phyloP scores from a whole-genome alignment of 208 protist genomes.

The Histomonas meleagridis region DNA sequence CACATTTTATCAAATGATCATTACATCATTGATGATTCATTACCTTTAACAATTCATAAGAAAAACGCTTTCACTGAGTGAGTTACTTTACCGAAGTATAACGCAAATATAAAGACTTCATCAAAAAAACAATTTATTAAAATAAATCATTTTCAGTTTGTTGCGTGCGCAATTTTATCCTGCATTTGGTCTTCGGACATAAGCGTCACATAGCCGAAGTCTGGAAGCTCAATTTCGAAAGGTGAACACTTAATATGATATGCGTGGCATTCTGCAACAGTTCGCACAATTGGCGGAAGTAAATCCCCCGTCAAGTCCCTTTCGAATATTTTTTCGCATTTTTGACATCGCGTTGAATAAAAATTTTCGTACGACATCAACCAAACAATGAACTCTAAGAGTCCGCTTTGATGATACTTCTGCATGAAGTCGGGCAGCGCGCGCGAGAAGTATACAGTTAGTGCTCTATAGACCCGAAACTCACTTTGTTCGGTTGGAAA shows the following conservation, averaged over 20 bases:
- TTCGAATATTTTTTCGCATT: not conserved
- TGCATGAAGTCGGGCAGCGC: not conserved
- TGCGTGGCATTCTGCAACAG: not conserved
- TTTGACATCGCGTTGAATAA: not conserved
- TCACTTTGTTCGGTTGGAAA: constrained; percentile 1
- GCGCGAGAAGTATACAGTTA: not conserved
- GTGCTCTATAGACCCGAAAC: constrained; percentile 15
- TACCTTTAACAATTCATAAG: too few species aligned
- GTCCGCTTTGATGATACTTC: not conserved
- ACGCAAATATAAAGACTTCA: too few species aligned
- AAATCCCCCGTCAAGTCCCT: constrained; percentile 4
- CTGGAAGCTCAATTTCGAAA: constrained; percentile 10
- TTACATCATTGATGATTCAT: too few species aligned
- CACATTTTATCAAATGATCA: too few species aligned
- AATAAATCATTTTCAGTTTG: too few species aligned
- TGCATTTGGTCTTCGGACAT: constrained; percentile 37
- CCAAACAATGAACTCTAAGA: constrained; percentile 5
- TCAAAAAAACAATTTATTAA: too few species aligned
- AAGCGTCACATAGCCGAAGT: constrained; percentile 6
- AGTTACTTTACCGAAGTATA: too few species aligned
- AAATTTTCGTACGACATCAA: not conserved
- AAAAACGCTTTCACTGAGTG: too few species aligned
- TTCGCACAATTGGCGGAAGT: not conserved
- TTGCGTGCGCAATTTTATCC: not conserved
- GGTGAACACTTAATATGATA: not conserved